Evolutionary conservation across 805 yeast genomes (phyloP), one percentile per base, ranked within the genome.

Genomic region (Candida nanaspora): DNA sequence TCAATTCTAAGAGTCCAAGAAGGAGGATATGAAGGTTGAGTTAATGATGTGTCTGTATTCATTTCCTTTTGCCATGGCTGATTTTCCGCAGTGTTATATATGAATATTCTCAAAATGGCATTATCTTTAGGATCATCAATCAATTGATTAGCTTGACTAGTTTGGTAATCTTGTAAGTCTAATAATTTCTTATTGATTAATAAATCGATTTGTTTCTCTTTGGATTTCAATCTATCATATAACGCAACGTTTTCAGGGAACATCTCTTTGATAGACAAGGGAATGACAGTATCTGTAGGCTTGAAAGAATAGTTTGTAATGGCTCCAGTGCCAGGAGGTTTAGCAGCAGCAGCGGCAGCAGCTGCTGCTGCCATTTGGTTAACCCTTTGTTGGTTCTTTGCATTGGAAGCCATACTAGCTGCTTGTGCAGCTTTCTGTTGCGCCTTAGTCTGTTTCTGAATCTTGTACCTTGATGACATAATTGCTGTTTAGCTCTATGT

Each of bases 1-100:
- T 93, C 98, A 21, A 93, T 74, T 42, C 94, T 72, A 48, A 91
- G 70, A 1, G 93, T 83, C 97, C 97, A 91, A 1, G 76, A 58
- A 3, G 86, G 73, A 3, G 51, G 56, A 32, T 42, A 27, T 29
- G 42, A 15, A 18, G 33, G 28, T 23, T 30, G 28, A 11, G 18
- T 9, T 14, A n/a, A n/a, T n/a, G n/a, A n/a, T n/a, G 41, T 14
- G 46, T 46, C 35, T 42, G 53, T 35, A 43, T 56, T 38, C 41
- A 48, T 25, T 16, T 44, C 45, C 16, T 39, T 46, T 57, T 84
- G 91, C 98, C 98, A 93, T 34, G 91, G 86, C 63, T 91, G 98
- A 57, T 86, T 85, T 46, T 81, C 85, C 25, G 83, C 68, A 4
- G 86, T 82, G 56, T 86, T 87, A 53, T 89, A 87, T 16, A 93